Conservation (phyloP, 768 basidiomycete genomes). For the Lenzites betulinus region DNA sequence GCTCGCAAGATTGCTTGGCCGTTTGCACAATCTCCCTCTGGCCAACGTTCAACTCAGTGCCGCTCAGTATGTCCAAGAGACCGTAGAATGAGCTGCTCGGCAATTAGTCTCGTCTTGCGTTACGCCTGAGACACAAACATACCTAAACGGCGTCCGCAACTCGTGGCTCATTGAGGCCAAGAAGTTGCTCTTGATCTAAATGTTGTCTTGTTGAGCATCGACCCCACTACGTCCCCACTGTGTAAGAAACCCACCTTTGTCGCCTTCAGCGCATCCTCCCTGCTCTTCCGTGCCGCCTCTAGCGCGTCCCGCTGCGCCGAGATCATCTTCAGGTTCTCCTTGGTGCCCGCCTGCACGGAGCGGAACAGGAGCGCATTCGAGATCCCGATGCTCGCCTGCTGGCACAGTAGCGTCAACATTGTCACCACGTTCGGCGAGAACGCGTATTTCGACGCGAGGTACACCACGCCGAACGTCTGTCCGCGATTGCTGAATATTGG, state of each 20-base stretch:
- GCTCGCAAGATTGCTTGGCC: slow-evolving; percentile 76
- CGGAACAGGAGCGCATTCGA: slow-evolving; percentile 74
- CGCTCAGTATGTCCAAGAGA: slow-evolving; percentile 69
- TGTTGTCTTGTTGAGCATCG: not conserved
- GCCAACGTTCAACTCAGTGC: slow-evolving; percentile 66
- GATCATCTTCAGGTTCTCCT: slow-evolving; percentile 78
- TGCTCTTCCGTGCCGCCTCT: slow-evolving; percentile 67
- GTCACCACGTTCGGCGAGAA: slow-evolving; percentile 64
- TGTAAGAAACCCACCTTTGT: slow-evolving; percentile 52
- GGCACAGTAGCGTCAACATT: slow-evolving; percentile 63
- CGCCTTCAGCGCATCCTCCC: slow-evolving; percentile 73
- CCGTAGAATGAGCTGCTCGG: slow-evolving; percentile 69
- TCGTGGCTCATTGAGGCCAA: slow-evolving; percentile 78
- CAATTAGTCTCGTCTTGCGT: not conserved
- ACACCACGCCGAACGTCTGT: slow-evolving; percentile 73
- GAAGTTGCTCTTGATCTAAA: slow-evolving; percentile 76
- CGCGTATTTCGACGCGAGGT: slow-evolving; percentile 63
- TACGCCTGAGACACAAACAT: not conserved
- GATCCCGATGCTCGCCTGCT: slow-evolving; percentile 77
- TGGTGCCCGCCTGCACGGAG: slow-evolving; percentile 71
- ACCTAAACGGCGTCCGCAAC: slow-evolving; percentile 77
- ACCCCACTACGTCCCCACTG: not conserved
- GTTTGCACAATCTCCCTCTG: slow-evolving; percentile 82
- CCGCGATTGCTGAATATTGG: slow-evolving; percentile 76
- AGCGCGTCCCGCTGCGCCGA: slow-evolving; percentile 68